Evolutionary conservation across 495 filamentous ascomycete species (phyloP).

Genomic region (Hypoxylon fragiforme): DNA sequence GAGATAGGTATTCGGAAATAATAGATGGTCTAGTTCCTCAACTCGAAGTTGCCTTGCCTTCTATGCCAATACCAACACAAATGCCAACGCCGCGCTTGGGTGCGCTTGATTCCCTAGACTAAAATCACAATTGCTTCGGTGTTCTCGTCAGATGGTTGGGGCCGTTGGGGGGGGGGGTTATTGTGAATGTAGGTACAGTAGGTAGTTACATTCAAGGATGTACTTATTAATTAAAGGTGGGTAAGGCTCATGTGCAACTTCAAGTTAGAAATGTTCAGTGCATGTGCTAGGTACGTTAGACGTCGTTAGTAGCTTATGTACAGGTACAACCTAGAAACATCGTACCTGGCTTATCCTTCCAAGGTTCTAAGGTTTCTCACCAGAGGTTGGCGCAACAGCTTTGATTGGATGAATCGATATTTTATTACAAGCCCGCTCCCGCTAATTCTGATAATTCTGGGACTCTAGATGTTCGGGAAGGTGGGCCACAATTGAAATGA

Average conservation of each 20-base stretch:
- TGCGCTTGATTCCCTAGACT: neutral
- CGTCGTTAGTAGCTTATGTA: no score
- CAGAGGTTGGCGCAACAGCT: neutral
- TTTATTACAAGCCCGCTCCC: slow-evolving; percentile 13
- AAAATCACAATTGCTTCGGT: slow-evolving; percentile 12
- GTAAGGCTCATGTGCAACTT: no score
- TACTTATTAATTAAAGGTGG: slow-evolving; percentile 1
- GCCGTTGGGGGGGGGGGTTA: neutral
- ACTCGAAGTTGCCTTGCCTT: neutral
- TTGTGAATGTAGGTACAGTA: no score
- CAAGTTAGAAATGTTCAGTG: neutral
- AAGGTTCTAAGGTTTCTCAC: neutral
- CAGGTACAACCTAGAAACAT: no score
- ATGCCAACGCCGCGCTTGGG: neutral
- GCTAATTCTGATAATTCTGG: slow-evolving; percentile 3
- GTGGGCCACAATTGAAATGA: slow-evolving; percentile 31
- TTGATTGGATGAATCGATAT: slow-evolving; percentile 25
- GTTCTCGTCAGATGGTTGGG: slow-evolving; percentile 12
- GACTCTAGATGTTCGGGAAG: slow-evolving; percentile 1
- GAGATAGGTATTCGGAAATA: neutral
- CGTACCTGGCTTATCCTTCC: slow-evolving; percentile 16
- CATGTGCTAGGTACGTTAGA: no score
- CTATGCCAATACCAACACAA: neutral
- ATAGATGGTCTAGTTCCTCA: neutral
- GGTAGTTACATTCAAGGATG: neutral